These are phyloP conservation scores for Tribonema minus DNA, from an alignment of 108 stramenopile species.

Conservation along the genomic window DNA sequence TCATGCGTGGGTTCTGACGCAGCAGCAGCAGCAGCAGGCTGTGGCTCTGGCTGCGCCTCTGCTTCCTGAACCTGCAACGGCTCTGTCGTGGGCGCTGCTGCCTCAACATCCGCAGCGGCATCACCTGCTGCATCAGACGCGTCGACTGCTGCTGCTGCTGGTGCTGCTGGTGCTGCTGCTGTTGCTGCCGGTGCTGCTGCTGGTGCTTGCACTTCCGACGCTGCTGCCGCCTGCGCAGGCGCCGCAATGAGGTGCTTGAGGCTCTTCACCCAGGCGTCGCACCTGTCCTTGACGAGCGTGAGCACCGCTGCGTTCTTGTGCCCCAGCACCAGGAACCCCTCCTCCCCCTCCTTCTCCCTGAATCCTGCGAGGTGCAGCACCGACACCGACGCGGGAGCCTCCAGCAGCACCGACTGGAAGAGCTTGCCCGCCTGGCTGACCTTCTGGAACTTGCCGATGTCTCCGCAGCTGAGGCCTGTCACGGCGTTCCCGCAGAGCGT, in stretches of 20 bases:
- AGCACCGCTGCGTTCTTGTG: constrained; percentile 37
- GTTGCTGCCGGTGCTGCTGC: too few relatives aligned
- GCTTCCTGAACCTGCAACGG: too few relatives aligned
- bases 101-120: background rate
- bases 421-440: constrained; percentile 1
- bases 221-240: background rate
- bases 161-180: too few relatives aligned
- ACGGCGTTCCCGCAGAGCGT: background rate
- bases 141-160: background rate
- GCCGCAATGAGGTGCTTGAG: constrained; percentile 1
- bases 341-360: constrained; percentile 26
- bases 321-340: constrained; percentile 1
- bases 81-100: background rate
- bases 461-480: background rate
- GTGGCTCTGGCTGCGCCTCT: too few relatives aligned
- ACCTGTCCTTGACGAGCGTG: constrained; percentile 16
- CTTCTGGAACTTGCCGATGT: background rate
- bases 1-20: too few relatives aligned
- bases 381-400: constrained; percentile 3
- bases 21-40: too few relatives aligned
- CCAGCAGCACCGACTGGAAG: constrained; percentile 2
- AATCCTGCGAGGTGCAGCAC: constrained; percentile 20
- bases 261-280: constrained; percentile 10
- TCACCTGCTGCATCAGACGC: background rate
- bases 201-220: background rate